phyloP scores from a whole-genome alignment of 352 stramenopile genomes.

The Aphanomyces cochlioides region DNA sequence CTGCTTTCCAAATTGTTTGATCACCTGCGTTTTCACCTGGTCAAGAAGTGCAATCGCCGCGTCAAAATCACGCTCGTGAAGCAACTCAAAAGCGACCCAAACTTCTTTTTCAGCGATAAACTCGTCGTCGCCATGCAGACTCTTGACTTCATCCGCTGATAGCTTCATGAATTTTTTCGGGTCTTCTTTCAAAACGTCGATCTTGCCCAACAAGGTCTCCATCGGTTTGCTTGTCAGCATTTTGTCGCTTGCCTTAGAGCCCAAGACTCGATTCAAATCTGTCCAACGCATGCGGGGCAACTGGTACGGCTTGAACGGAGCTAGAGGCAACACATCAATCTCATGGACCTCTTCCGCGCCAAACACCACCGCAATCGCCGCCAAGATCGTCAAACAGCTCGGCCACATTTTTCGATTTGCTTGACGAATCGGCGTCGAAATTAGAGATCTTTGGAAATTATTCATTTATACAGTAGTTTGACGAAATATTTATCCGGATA shows the following conservation, averaged over 20 bases:
- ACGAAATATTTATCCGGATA: neutral
- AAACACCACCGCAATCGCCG: neutral
- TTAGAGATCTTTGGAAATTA: slow-evolving; percentile 22
- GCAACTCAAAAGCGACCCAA: slow-evolving; percentile 17
- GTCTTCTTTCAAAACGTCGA: slow-evolving; percentile 28
- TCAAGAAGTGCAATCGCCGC: slow-evolving; percentile 22
- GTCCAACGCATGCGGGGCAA: slow-evolving; percentile 29
- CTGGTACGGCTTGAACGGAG: slow-evolving; percentile 15
- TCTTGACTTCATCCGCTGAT: slow-evolving; percentile 22
- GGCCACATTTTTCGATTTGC: neutral
- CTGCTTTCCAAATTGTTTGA: slow-evolving; percentile 6
- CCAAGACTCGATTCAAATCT: slow-evolving; percentile 24
- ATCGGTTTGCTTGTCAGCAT: slow-evolving; percentile 20
- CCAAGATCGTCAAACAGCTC: neutral
- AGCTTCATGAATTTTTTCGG: slow-evolving; percentile 5
- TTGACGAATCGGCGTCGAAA: neutral
- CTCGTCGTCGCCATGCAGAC: slow-evolving; percentile 22
- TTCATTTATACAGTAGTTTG: neutral
- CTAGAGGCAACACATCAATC: slow-evolving; percentile 23
- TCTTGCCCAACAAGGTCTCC: slow-evolving; percentile 27
- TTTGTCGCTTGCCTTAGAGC: slow-evolving; percentile 17
- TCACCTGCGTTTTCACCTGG: neutral
- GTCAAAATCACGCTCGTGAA: slow-evolving; percentile 18
- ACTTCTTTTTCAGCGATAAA: slow-evolving; percentile 22
- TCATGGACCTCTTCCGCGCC: slow-evolving; percentile 2